Base-by-base conservation (phyloP, 2,329 filamentous ascomycete species). In the Trichoderma pleuroti region DNA sequence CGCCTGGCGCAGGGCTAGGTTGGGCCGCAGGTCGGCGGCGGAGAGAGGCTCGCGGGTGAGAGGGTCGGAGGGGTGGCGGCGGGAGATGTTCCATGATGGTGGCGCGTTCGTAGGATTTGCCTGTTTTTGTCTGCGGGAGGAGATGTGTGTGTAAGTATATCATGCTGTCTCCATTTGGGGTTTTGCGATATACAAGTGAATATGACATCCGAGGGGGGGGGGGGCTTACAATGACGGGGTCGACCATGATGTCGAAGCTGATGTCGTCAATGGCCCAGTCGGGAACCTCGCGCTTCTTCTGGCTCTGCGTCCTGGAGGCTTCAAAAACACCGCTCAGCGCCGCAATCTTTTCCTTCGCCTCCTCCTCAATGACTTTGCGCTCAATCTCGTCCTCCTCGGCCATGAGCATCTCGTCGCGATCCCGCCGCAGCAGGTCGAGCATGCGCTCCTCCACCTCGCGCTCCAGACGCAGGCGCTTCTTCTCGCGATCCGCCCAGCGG, bases 51-150 rank as follows among this genome's bases (percentile, higher is more conserved):
- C 91, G 54, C 95, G 86, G 0, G 95, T 98, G 42, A 98, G 80
- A 0, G 96, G 96, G 79, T 99, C 96, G 16, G 88, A 92, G 0
- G 86, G 86, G 39, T 88, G 88, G 26, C 92, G 86, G 76, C 92
- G 91, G 91, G 30, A 99, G 85, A 78, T 98, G 94, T 80, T 97
- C 93, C 77, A 94, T 85, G 72, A 99, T 91, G 18, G 92, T 92
- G 0, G 92, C 86, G 54, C 95, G 88, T 79, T 98, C 96, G 79
- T 97, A 99, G 1, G 92, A 96, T 74, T 94, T 92, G 14, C 96
- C 96, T 1, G 92, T 94, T 76, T 92, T 94, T 1, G 93, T 95
- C 90, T 84, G 39, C 7, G 1, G 1, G 1, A 11, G 10, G 21
- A 28, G 18, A 4, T 0, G 3, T n/a, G n/a, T n/a, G 8, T 16